Percentiles rank a stretch among this genome's conserved stretches.
Conservation (phyloP, 2,329 filamentous ascomycete species). For the Colletotrichum chrysophilum region DNA sequence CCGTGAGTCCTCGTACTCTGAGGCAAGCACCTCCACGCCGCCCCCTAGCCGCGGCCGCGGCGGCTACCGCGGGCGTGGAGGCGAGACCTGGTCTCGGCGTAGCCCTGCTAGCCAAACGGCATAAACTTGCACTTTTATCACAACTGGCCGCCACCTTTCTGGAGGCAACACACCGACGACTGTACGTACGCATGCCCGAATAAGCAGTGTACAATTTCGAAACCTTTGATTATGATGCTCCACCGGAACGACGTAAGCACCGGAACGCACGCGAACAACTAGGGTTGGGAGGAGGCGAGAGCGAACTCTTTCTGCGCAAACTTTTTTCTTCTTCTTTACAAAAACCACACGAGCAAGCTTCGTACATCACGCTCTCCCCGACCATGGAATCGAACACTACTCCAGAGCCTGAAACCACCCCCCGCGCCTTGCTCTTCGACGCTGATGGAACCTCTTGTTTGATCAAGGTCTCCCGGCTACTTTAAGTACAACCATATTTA, state of each 20-base stretch:
- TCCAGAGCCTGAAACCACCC: background rate
- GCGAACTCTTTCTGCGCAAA: background rate
- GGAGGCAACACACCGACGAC: background rate
- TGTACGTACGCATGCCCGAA: background rate
- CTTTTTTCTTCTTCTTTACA: background rate
- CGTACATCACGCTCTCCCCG: background rate
- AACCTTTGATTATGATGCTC: background rate
- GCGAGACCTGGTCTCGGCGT: constrained; percentile 46
- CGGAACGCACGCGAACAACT: background rate
- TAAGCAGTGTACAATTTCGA: background rate
- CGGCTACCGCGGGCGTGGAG: constrained; percentile 42
- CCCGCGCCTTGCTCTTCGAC: background rate
- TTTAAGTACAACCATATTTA: background rate
- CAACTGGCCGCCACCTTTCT: background rate
- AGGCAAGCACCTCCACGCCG: constrained; percentile 20
- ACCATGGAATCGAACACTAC: background rate
- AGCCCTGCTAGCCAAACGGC: constrained; percentile 14
- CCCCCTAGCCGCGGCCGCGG: constrained; percentile 40
- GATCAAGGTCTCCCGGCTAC: constrained; percentile 1
- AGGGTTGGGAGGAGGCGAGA: constrained; percentile 1
- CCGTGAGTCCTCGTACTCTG: constrained; percentile 20
- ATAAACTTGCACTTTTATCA: background rate
- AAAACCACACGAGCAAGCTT: background rate
- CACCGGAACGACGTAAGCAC: background rate
- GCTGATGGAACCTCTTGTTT: background rate